A percentile compares a stretch with the other conserved stretches of the same genome.
These are phyloP conservation scores for Neoascochyta sp. DNA, from an alignment of 2,329 filamentous ascomycete species.

Conservation along the genomic window DNA sequence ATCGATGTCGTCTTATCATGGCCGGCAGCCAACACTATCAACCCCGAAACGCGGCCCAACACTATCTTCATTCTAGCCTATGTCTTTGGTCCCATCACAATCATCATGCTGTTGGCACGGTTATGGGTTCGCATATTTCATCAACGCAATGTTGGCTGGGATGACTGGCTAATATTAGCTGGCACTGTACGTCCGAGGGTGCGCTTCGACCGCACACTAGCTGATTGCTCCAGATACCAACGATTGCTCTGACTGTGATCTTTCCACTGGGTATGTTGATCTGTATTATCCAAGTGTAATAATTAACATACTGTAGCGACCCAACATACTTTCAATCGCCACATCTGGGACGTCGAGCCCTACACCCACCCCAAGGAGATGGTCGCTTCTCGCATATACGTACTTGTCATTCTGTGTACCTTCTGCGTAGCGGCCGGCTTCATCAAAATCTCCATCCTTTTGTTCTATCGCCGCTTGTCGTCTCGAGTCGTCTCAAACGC, in stretches of 20 bases:
- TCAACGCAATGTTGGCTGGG: constrained; percentile 23
- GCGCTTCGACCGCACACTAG: no score
- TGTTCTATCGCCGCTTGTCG: constrained; percentile 30
- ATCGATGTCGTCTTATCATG: constrained; percentile 21
- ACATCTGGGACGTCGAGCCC: constrained; percentile 25
- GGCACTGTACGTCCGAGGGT: constrained; percentile 18
- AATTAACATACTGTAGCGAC: constrained; percentile 15
- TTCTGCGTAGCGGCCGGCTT: constrained; percentile 29
- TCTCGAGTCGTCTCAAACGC: constrained; percentile 21
- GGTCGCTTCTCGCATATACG: constrained; percentile 22
- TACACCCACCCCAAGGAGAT: constrained; percentile 7
- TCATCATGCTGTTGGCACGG: constrained; percentile 20
- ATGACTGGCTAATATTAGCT: constrained; percentile 30
- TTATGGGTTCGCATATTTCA: constrained; percentile 29
- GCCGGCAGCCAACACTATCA: constrained; percentile 22
- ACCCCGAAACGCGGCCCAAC: constrained; percentile 21
- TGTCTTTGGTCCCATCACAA: constrained; percentile 20
- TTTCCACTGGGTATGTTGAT: constrained; percentile 18
- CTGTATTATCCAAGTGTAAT: no score
- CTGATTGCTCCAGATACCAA: constrained; percentile 15
- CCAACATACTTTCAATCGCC: constrained; percentile 19
- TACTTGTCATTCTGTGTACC: constrained; percentile 22
- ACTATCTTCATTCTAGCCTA: constrained; percentile 16
- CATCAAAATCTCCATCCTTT: constrained; percentile 34
- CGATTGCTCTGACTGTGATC: constrained; percentile 18